Evolutionary conservation across 2,329 filamentous ascomycete species (phyloP), one percentile per base, ranked within the genome.

Genomic region (Xenosphaeropsis pyriputrescens): DNA sequence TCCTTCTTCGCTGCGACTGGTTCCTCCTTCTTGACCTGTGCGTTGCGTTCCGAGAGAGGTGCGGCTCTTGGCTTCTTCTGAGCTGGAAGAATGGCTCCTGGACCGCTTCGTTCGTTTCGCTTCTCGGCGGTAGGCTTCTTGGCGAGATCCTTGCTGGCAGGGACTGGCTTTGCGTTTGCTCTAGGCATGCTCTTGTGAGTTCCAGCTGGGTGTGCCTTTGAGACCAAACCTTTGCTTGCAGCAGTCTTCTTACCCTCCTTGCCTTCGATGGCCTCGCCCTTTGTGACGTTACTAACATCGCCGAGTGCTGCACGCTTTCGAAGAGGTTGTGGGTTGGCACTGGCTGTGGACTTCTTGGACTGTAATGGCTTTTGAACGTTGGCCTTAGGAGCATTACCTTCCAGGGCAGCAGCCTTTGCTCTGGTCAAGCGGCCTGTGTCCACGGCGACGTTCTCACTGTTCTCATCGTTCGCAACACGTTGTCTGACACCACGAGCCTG

Each of bases 251-350:
- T 93, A 48, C 70, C 74, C 39, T 84, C 81, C 22, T 26, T 26
- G 12, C 8, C 12, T 5, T 16, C 36, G 44, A 68, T 64, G 5
- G 61, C 67, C 38, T 84, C 82, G 35, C 71, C 70, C 60, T 95
- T 96, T 51, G 76, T 76, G 45, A 93, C 81, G 63, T 98, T 98
- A 72, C 86, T 96, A 50, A 95, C 82, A 65, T 98, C 91, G 41
- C 84, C 86, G 29, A 98, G 72, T 35, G 85, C 88, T 50, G 81
- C 74, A 55, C 91, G 85, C 65, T 83, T 91, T 54, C 81, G 72
- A 35, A 67, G 59, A 51, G 67, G 43, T 61, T 57, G 35, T 29
- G 35, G 22, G 33, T 67, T 59, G 37, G 65, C 62, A 40, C 58
- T 57, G 47, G 61, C 67, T 18, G 67, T 61, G 13, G 75, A 62